These are phyloP conservation scores for Annulohypoxylon bovei DNA, from an alignment of 495 filamentous ascomycete genomes.

Conservation along the genomic window DNA sequence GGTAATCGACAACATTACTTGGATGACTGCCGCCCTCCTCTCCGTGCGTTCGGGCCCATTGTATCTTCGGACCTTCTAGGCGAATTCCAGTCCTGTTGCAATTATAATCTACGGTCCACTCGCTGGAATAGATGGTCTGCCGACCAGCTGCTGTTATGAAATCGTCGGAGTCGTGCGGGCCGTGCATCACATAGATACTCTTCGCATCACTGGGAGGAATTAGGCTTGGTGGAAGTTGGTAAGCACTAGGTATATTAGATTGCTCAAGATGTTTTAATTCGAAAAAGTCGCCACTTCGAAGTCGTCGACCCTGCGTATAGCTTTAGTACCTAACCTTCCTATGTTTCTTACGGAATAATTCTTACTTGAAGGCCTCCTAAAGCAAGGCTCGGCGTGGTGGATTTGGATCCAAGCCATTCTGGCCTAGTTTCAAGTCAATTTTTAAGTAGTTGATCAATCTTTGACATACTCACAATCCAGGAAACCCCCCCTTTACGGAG, in stretches of 20 bases:
- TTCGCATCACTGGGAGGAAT: constrained; percentile 47
- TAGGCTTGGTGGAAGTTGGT: constrained; percentile 28
- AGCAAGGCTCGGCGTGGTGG: constrained; percentile 63
- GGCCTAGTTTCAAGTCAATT: constrained; percentile 40
- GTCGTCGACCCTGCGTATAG: constrained; percentile 61
- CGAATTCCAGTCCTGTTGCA: constrained; percentile 66
- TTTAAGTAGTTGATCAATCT: not conserved
- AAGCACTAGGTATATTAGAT: constrained; percentile 1
- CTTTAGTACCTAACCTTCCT: constrained; percentile 5
- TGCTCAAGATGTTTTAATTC: constrained; percentile 44
- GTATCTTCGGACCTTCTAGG: constrained; percentile 63
- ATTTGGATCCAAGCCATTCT: constrained; percentile 67
- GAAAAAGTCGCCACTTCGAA: constrained; percentile 63
- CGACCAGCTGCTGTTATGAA: constrained; percentile 62
- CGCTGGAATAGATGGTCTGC: constrained; percentile 63
- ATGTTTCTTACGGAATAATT: not conserved
- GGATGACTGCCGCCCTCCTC: constrained; percentile 71
- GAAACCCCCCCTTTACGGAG: constrained; percentile 67
- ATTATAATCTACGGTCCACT: constrained; percentile 69
- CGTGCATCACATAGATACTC: constrained; percentile 64
- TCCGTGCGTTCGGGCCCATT: constrained; percentile 66
- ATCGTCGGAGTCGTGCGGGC: constrained; percentile 65
- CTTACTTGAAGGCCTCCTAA: constrained; percentile 60
- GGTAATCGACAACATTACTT: constrained; percentile 68
- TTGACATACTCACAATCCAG: constrained; percentile 47